These are phyloP conservation scores for Picochlorum costavermella DNA, from an alignment of 139 green algal genomes.

Conservation along the genomic window DNA sequence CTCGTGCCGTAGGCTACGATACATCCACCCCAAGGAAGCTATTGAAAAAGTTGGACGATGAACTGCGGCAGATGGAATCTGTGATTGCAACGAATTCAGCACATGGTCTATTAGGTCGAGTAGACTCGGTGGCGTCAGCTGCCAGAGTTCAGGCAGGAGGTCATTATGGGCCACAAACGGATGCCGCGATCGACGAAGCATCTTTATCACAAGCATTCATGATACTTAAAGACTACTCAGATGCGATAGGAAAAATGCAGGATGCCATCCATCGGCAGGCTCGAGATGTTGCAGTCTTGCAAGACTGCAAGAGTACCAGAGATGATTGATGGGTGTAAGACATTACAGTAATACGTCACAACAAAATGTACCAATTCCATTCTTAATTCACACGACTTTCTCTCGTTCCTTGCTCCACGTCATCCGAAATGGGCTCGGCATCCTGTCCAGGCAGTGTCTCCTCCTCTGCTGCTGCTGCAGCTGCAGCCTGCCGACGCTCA, in stretches of 20 bases:
- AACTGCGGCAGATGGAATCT: conserved; percentile 24
- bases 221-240: conserved; percentile 17
- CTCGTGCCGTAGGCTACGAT: conserved; percentile 20
- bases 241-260: conserved; percentile 22
- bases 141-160: conserved; percentile 24
- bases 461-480: no score
- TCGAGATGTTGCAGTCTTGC: conserved; percentile 30
- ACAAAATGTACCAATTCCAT: no score
- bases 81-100: conserved; percentile 10
- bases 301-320: neutral
- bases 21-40: neutral
- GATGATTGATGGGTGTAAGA: neutral
- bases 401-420: no score
- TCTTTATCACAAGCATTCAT: conserved; percentile 25
- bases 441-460: no score
- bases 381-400: no score
- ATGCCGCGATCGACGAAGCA: conserved; percentile 17
- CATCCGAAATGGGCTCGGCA: no score
- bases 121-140: conserved; percentile 21
- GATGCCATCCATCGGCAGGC: conserved; percentile 20
- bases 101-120: conserved; percentile 14
- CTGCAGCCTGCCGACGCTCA: no score
- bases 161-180: neutral
- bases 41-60: conserved; percentile 11
- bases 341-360: neutral